phyloP scores from a whole-genome alignment of 2,329 filamentous ascomycete genomes.

The Scleromitrula shiraiana region DNA sequence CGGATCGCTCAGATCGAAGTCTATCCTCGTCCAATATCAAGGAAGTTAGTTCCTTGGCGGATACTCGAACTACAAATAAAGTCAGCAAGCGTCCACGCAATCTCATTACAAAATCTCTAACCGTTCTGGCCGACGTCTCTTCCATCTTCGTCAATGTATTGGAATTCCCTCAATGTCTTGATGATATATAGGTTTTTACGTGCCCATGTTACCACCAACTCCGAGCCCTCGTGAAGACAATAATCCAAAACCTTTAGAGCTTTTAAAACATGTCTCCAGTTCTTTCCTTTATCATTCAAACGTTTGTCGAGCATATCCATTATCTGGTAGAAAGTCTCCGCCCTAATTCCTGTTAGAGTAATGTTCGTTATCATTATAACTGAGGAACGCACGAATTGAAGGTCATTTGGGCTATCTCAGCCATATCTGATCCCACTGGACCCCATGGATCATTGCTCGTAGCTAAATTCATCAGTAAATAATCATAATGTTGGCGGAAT shows the following conservation, averaged over 20 bases:
- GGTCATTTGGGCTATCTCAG: constrained; percentile 94
- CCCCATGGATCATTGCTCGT: constrained; percentile 99
- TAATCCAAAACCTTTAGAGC: constrained; percentile 97
- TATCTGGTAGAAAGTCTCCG: constrained; percentile 97
- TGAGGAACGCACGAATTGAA: constrained; percentile 75
- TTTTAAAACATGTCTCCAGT: constrained; percentile 97
- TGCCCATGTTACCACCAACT: constrained; percentile 94
- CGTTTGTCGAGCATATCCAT: constrained; percentile 99
- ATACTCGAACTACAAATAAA: constrained; percentile 68
- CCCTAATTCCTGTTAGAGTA: constrained; percentile 37
- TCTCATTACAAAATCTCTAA: constrained; percentile 36
- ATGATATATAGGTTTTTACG: constrained; percentile 98
- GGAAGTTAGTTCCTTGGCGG: constrained; percentile 90
- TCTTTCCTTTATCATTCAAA: constrained; percentile 98
- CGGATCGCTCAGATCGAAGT: constrained; percentile 78
- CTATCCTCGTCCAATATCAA: constrained; percentile 91
- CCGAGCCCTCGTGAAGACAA: constrained; percentile 93
- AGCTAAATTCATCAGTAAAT: constrained; percentile 48
- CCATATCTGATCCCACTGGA: constrained; percentile 95
- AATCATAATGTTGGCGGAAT: constrained; percentile 14
- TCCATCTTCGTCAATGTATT: constrained; percentile 92
- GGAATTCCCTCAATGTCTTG: constrained; percentile 94
- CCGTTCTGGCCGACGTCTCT: constrained; percentile 95
- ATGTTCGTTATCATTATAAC: neutral
- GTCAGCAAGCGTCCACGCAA: constrained; percentile 22